Evolutionary conservation across 495 filamentous ascomycete genomes (phyloP), one percentile per base, ranked within the genome.

Genomic region (Friedmanniomyces endolithicus): DNA sequence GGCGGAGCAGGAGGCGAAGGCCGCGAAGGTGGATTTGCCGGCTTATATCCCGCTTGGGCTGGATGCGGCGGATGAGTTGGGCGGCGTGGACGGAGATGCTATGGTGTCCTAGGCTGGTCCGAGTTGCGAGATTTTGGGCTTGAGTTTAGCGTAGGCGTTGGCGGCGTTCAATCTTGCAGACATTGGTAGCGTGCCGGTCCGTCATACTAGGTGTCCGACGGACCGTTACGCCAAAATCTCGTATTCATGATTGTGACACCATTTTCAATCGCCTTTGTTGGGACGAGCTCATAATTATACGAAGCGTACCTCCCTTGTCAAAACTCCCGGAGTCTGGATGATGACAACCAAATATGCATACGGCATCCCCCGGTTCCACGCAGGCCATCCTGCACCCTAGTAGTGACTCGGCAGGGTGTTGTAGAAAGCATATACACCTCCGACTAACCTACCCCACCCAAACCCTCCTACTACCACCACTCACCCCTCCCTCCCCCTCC

Each of bases 1-100:
- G 86, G 81, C 87, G 7, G 89, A 98, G 71, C 72, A 80, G 14
- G 83, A 83, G 57, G 86, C 85, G 14, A 71, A 86, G 55, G 78
- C 84, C 27, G 73, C 77, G 34, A 89, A 85, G 63, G 85, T 80
- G 61, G 80, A 89, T 58, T 67, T 96, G 9, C 92, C 88, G 1
- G 74, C 81, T 19, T 71, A 70, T 35, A 72, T 95, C 48, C 82
- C 85, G 25, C 71, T 95, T 39, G 87, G 87, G 9, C 75, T 95
- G 2, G 75, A 78, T 31, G 45, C 22, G 1, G 51, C 61, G 40
- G 61, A 53, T 53, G 46, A 58, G 22, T 50, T 27, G 3, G 22
- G 25, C n/a, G 46, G 23, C 11, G 29, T 1, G 1, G 62, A 61
- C 31, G 62, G 34, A 14, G 60, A 62, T 48, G 50, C 52, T 20